phyloP scores from a whole-genome alignment of 257 asterid genomes.

The Capsicum baccatum region DNA sequence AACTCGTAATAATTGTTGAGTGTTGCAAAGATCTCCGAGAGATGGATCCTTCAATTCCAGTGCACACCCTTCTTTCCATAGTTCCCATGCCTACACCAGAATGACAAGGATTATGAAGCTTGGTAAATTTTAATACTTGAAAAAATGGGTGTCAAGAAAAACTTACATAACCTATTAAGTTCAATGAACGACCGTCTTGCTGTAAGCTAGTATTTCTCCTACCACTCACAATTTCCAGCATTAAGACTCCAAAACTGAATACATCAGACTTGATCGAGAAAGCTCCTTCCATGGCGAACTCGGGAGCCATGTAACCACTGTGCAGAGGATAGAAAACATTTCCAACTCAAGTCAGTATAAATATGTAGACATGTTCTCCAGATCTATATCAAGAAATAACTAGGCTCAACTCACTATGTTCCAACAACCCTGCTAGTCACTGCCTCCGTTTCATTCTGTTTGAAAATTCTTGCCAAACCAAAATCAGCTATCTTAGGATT shows the following conservation, averaged over 20 bases:
- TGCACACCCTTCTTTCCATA: slow-evolving; percentile 67
- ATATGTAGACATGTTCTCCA: background rate
- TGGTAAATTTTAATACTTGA: background rate
- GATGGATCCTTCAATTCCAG: slow-evolving; percentile 47
- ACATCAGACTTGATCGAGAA: too few species aligned
- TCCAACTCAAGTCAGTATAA: background rate
- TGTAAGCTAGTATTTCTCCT: slow-evolving; percentile 49
- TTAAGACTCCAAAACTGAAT: too few species aligned
- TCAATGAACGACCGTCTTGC: slow-evolving; percentile 47
- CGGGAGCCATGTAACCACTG: too few species aligned
- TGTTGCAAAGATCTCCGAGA: slow-evolving; percentile 39
- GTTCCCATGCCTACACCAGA: slow-evolving; percentile 60
- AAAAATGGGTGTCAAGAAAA: background rate
- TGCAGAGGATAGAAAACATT: background rate
- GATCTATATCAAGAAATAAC: background rate
- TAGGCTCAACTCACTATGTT: slow-evolving; percentile 50
- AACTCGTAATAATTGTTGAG: slow-evolving; percentile 44
- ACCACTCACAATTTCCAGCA: slow-evolving; percentile 41
- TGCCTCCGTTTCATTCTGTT: too few species aligned
- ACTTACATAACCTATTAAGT: slow-evolving; percentile 67
- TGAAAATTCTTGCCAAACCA: too few species aligned
- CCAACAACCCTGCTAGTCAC: too few species aligned
- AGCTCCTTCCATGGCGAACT: too few species aligned
- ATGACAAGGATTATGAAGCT: background rate
- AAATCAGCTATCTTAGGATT: too few species aligned